These are phyloP conservation scores for Podospora appendiculata DNA, from an alignment of 495 filamentous ascomycete species.

Conservation along the genomic window DNA sequence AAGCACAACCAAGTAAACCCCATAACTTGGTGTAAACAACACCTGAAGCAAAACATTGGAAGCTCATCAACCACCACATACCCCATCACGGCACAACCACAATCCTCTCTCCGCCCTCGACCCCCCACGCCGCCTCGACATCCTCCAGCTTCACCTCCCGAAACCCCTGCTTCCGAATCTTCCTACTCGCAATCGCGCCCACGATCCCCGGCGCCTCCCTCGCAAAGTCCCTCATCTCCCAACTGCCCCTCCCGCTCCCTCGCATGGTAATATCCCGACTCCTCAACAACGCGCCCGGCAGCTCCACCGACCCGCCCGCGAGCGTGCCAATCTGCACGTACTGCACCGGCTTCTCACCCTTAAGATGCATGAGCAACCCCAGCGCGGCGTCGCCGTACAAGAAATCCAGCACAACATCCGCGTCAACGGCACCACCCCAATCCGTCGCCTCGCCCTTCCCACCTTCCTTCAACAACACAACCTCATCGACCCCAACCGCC, in stretches of 20 bases:
- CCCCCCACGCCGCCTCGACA: background rate
- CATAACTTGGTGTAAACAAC: too few relatives aligned
- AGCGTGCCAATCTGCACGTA: background rate
- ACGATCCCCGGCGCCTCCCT: background rate
- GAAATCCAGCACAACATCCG: background rate
- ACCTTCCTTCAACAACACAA: background rate
- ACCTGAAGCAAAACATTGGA: too few relatives aligned
- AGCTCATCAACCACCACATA: too few relatives aligned
- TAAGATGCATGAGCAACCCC: background rate
- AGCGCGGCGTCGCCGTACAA: background rate
- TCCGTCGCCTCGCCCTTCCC: background rate
- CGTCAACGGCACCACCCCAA: background rate
- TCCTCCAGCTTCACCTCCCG: background rate
- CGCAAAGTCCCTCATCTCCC: background rate
- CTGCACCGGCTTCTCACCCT: background rate
- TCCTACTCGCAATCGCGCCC: background rate
- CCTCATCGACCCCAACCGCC: background rate
- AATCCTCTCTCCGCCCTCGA: background rate
- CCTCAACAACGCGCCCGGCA: background rate
- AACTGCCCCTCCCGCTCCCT: background rate
- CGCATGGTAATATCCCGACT: background rate
- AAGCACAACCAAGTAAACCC: too few relatives aligned
- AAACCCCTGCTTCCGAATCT: background rate
- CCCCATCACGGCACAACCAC: background rate
- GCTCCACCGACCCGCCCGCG: background rate